Evolutionary conservation across 2,329 filamentous ascomycete species (phyloP), one percentile per base, ranked within the genome.

Genomic region (Stenocarpella maydis): DNA sequence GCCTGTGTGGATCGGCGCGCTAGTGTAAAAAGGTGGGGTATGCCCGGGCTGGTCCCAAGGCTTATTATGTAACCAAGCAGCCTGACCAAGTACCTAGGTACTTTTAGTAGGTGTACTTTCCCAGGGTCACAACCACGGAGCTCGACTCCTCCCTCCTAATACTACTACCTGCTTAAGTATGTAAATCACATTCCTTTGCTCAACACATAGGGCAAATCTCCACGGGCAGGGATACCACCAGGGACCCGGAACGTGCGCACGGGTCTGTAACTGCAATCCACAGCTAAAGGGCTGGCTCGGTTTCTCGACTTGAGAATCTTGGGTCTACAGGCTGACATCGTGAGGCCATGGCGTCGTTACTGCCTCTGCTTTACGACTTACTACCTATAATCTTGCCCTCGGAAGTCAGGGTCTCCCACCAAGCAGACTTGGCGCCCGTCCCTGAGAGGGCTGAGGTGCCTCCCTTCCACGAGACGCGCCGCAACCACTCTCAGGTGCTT

Each of bases 311-410:
- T 47, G 21, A 34, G 21, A 37, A 28, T 26, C 28, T 31, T 24
- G 34, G 17, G 28, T 47, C 41, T 63, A 26, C 58, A 47, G 31
- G 19, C 43, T 37, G 31, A 15, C 4, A 26, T 41, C 17, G 26
- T 26, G 34, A 31, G 26, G 54, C 45, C 31, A 87, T 89, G 87
- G 81, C 85, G 60, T 83, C 85, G 28, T 76, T 89, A 12, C 76
- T 89, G 37, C 86, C 87, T 34, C 76, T 89, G 70, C 80, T 89
- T 66, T 85, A 86, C 72, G 87, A 89, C 73, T 79, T 89, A 60
- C 78, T 89, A 60, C 87, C 87, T 70, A 89, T 90, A 83, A 84
- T 89, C 69, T 79, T 89, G 76, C 86, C 87, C 2, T 81, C 83
- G 4, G 78, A 82, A n/a, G 86, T 91, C n/a, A 82, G 87, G 65